These are phyloP conservation scores for Basidiobolus meristosporus DNA, from an alignment of 371 early-diverging fungal genomes.

Conservation along the genomic window DNA sequence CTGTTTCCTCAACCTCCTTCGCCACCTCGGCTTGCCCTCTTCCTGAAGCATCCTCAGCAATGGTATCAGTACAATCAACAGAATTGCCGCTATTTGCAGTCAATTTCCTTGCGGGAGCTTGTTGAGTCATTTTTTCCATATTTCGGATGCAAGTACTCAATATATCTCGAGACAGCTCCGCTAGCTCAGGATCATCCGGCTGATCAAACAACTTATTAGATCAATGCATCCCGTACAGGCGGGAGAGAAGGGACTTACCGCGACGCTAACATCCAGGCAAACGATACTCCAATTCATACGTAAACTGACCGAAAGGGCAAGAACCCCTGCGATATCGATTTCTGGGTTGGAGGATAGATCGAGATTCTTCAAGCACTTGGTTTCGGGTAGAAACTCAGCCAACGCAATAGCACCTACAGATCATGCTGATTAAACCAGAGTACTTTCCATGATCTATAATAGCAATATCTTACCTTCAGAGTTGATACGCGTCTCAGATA, in stretches of 20 bases:
- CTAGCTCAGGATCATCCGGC: slow-evolving; percentile 43
- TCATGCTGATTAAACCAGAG: slow-evolving; percentile 3
- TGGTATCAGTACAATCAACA: too few relatives aligned
- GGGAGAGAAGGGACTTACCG: slow-evolving; percentile 13
- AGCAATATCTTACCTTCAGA: slow-evolving; percentile 22
- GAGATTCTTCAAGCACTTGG: slow-evolving; percentile 31
- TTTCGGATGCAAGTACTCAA: slow-evolving; percentile 41
- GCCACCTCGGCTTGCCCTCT: too few relatives aligned
- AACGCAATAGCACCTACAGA: slow-evolving; percentile 42
- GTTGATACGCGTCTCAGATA: slow-evolving; percentile 34
- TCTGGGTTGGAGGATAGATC: slow-evolving; percentile 53
- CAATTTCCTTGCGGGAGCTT: too few relatives aligned
- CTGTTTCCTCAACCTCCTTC: too few relatives aligned
- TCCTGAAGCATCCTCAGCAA: too few relatives aligned
- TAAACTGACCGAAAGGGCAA: slow-evolving; percentile 55
- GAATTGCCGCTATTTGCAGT: too few relatives aligned
- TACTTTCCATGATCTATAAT: background rate
- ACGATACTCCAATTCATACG: slow-evolving; percentile 47
- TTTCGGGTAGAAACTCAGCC: slow-evolving; percentile 64
- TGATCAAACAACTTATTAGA: too few relatives aligned
- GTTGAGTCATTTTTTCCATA: too few relatives aligned
- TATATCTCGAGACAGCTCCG: slow-evolving; percentile 45
- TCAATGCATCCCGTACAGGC: background rate
- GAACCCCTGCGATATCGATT: slow-evolving; percentile 53
- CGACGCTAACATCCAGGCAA: slow-evolving; percentile 49